phyloP scores from a whole-genome alignment of 106 monocot genomes.

The Allium fistulosum region DNA sequence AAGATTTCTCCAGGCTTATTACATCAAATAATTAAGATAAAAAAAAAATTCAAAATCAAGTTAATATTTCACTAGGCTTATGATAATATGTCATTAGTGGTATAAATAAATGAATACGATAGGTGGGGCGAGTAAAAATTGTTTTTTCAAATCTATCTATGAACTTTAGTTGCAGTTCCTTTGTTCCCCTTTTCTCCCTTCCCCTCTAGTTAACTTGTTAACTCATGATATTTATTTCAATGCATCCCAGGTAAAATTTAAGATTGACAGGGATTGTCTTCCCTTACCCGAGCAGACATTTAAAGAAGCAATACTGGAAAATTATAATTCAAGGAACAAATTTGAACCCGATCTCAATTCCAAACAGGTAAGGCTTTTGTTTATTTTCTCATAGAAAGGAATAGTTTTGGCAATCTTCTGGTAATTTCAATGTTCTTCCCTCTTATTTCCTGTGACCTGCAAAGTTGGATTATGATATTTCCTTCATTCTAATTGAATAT shows the following conservation, averaged over 20 bases:
- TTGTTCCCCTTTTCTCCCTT: neutral
- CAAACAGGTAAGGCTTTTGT: slow-evolving; percentile 31
- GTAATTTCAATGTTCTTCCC: neutral
- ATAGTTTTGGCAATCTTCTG: neutral
- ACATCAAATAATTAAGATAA: too few relatives aligned
- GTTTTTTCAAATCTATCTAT: too few relatives aligned
- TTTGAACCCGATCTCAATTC: slow-evolving; percentile 56
- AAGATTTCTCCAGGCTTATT: too few relatives aligned
- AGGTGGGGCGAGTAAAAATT: too few relatives aligned
- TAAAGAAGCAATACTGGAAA: slow-evolving; percentile 57
- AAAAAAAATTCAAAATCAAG: too few relatives aligned
- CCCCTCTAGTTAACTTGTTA: neutral
- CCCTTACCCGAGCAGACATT: slow-evolving; percentile 61
- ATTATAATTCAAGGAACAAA: slow-evolving; percentile 44
- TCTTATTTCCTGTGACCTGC: too few relatives aligned
- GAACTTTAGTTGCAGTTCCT: neutral
- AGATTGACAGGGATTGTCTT: slow-evolving; percentile 62
- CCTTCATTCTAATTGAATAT: too few relatives aligned
- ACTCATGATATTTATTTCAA: neutral
- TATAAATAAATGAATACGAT: too few relatives aligned
- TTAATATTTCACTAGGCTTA: too few relatives aligned
- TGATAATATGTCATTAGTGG: too few relatives aligned
- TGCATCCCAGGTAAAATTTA: slow-evolving; percentile 61
- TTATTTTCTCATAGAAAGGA: neutral
- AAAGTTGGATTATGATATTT: too few relatives aligned